Percentiles rank a stretch among this genome's conserved stretches.
Evolutionary conservation across 768 basidiomycete genomes (phyloP).

Genomic region (Clitopilus passeckerianus): DNA sequence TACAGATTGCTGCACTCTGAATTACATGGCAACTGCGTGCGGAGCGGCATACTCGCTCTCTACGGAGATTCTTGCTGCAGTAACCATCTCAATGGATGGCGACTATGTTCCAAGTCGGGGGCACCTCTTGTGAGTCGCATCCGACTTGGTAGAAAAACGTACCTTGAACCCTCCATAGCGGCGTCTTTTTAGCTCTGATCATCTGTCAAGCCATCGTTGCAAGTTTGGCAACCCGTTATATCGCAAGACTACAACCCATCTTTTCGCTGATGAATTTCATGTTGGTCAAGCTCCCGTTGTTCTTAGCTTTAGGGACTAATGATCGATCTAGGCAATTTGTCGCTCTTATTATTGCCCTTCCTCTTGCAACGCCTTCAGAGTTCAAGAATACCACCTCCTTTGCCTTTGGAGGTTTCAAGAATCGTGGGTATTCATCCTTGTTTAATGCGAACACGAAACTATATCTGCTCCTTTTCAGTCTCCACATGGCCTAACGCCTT

Average conservation of each 20-base stretch:
- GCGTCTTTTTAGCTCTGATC: slow-evolving; percentile 44
- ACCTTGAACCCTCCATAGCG: slow-evolving; percentile 25
- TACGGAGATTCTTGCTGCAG: slow-evolving; percentile 43
- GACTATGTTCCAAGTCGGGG: slow-evolving; percentile 16
- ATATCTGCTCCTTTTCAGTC: slow-evolving; percentile 15
- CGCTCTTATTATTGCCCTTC: slow-evolving; percentile 31
- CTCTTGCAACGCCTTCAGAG: slow-evolving; percentile 28
- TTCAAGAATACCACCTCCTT: slow-evolving; percentile 28
- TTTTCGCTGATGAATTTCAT: slow-evolving; percentile 31
- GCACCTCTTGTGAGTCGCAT: slow-evolving; percentile 19
- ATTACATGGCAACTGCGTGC: slow-evolving; percentile 31
- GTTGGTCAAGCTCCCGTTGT: slow-evolving; percentile 13
- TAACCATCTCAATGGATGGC: slow-evolving; percentile 23
- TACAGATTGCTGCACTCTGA: slow-evolving; percentile 44
- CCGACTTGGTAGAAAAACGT: not conserved
- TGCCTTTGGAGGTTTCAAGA: slow-evolving; percentile 29
- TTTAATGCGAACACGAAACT: not conserved
- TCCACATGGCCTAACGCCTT: slow-evolving; percentile 38
- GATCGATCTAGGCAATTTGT: slow-evolving; percentile 15
- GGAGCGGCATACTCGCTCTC: slow-evolving; percentile 47
- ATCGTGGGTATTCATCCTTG: slow-evolving; percentile 15
- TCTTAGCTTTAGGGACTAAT: not conserved
- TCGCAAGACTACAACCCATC: slow-evolving; percentile 48
- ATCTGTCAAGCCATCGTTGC: slow-evolving; percentile 44
- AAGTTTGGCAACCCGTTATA: slow-evolving; percentile 42